A percentile compares a stretch with the other conserved stretches of the same genome.
phyloP scores from a whole-genome alignment of 192 early-diverging fungal genomes.

The Podila clonocystis region DNA sequence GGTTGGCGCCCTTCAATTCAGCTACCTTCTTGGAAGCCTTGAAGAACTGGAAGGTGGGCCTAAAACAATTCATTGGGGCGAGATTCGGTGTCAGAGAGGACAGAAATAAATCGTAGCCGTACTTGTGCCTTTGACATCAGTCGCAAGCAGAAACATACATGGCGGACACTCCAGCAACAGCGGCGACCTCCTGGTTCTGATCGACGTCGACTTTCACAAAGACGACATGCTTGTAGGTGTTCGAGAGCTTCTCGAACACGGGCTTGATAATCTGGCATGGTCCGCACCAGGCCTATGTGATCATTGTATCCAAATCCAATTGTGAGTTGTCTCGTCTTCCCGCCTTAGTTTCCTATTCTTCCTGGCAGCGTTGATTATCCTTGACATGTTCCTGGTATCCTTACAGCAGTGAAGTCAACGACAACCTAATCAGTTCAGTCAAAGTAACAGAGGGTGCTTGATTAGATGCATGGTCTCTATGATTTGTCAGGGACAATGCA shows the following conservation, averaged over 20 bases:
- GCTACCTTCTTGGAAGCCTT: constrained; percentile 76
- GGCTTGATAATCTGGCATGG: constrained; percentile 66
- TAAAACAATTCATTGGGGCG: constrained; percentile 33
- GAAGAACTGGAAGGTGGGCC: constrained; percentile 92
- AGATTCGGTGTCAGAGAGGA: not conserved
- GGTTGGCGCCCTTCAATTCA: constrained; percentile 86
- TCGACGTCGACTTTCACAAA: constrained; percentile 66
- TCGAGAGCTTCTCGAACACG: constrained; percentile 57
- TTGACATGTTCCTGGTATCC: not conserved
- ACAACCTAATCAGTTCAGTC: constrained; percentile 52
- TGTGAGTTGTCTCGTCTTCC: not conserved
- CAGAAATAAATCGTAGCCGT: not conserved
- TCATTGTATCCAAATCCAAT: not conserved
- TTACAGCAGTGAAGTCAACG: constrained; percentile 64
- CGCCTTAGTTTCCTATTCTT: not conserved
- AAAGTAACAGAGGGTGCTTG: not conserved
- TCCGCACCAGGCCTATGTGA: constrained; percentile 48
- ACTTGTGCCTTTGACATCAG: not conserved
- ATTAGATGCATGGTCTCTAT: not conserved
- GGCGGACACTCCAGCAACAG: constrained; percentile 49
- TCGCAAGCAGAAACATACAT: constrained; percentile 52
- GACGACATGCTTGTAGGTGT: constrained; percentile 56
- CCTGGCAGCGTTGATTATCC: constrained; percentile 4
- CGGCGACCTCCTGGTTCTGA: constrained; percentile 52
- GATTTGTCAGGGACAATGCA: not conserved